These are phyloP conservation scores for Stropharia rugosoannulata DNA, from an alignment of 768 basidiomycete species.

Conservation along the genomic window DNA sequence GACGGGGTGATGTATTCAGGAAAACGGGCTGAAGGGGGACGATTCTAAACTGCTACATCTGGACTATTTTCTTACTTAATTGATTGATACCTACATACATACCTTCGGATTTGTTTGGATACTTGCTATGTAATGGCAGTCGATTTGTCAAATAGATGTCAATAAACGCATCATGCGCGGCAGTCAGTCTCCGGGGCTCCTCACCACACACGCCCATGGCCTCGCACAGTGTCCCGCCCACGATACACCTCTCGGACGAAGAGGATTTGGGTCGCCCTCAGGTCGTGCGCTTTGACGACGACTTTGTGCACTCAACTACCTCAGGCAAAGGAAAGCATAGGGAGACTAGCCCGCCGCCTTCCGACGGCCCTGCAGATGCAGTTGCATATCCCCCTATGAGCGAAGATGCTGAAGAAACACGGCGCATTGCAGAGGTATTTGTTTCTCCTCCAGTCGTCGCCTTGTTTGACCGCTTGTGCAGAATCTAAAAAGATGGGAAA, in stretches of 20 bases:
- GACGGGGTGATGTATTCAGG: constrained; percentile 43
- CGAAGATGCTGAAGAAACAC: constrained; percentile 67
- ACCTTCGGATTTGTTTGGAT: background rate
- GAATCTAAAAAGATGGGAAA: constrained; percentile 80
- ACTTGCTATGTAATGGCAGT: background rate
- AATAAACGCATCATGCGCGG: constrained; percentile 11
- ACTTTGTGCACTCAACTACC: background rate
- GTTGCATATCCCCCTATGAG: constrained; percentile 62
- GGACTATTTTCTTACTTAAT: background rate
- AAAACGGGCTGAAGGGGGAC: constrained; percentile 31
- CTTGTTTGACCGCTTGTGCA: constrained; percentile 26
- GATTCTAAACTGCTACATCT: constrained; percentile 27
- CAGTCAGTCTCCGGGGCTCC: background rate
- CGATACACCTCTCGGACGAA: constrained; percentile 34
- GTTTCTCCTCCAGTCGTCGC: background rate
- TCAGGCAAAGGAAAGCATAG: constrained; percentile 33
- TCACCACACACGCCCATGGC: constrained; percentile 3
- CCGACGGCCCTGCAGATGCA: constrained; percentile 24
- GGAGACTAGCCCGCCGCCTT: constrained; percentile 21
- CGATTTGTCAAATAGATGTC: constrained; percentile 11
- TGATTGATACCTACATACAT: constrained; percentile 2
- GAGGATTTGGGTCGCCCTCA: constrained; percentile 38
- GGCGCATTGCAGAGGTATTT: constrained; percentile 69
- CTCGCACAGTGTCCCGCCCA: constrained; percentile 32
- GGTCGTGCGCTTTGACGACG: constrained; percentile 8